Percentiles rank a stretch among this genome's conserved stretches.
phyloP scores from a whole-genome alignment of 768 basidiomycete species.

The Rhodosporidiobolus sp. region DNA sequence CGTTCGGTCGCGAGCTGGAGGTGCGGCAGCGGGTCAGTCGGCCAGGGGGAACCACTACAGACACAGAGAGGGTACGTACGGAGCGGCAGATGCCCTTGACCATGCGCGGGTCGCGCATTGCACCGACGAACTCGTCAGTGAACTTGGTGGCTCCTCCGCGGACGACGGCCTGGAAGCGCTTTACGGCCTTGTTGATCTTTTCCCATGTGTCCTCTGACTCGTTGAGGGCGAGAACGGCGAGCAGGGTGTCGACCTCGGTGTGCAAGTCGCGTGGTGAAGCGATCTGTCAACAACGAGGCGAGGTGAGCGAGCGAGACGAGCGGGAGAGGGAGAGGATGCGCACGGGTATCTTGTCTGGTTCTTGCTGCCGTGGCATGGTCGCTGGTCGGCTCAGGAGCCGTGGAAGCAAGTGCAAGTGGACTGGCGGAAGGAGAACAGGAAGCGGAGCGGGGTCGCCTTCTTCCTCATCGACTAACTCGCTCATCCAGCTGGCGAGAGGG shows the following conservation, averaged over 20 bases:
- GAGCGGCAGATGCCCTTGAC: conserved; percentile 34
- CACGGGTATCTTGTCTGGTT: conserved; percentile 35
- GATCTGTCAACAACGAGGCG: conserved; percentile 42
- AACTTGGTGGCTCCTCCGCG: conserved; percentile 46
- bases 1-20: conserved; percentile 41
- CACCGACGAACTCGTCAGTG: conserved; percentile 34
- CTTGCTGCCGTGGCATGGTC: conserved; percentile 9
- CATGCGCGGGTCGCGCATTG: conserved; percentile 35
- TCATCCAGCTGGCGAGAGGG: no score
- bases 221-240: conserved; percentile 44
- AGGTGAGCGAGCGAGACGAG: background rate
- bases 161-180: conserved; percentile 49
- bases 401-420: background rate
- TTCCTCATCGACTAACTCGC: background rate
- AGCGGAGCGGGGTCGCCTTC: background rate
- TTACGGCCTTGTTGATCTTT: conserved; percentile 50
- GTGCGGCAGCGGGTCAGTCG: background rate
- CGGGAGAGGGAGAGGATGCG: background rate
- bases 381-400: background rate
- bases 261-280: conserved; percentile 46
- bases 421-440: background rate
- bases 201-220: conserved; percentile 53
- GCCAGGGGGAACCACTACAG: background rate
- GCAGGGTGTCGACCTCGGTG: conserved; percentile 47
- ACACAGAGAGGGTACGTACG: conserved; percentile 8